Evolutionary conservation across 108 stramenopile genomes (phyloP).

Genomic region (Skeletonema costatum): DNA sequence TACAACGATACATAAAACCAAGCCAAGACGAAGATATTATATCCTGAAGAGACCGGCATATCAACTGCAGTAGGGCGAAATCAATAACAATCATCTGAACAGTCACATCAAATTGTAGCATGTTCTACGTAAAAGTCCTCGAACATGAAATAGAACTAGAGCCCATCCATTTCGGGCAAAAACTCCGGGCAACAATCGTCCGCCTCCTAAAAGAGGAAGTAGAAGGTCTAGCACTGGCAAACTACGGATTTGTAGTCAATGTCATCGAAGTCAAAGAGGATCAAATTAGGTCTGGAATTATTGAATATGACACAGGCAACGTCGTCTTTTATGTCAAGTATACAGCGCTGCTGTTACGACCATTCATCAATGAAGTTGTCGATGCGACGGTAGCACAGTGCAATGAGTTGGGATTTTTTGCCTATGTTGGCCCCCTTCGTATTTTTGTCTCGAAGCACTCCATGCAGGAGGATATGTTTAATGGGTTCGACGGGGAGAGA

Average conservation of each 20-base stretch:
- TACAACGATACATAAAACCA: no score
- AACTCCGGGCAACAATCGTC: conserved; percentile 83
- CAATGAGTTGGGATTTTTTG: conserved; percentile 91
- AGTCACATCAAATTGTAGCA: conserved; percentile 2
- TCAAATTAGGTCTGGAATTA: conserved; percentile 89
- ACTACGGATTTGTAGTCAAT: conserved; percentile 93
- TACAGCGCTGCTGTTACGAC: conserved; percentile 85
- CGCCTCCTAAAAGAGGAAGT: conserved; percentile 89
- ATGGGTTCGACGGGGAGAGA: conserved; percentile 90
- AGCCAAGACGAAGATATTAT: no score
- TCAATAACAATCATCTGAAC: neutral
- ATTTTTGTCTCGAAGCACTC: conserved; percentile 94
- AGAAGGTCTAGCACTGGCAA: conserved; percentile 90
- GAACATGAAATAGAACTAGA: conserved; percentile 88
- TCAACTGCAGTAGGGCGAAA: no score
- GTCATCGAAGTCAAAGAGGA: conserved; percentile 92
- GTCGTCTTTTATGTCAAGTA: conserved; percentile 91
- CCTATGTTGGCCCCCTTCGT: conserved; percentile 88
- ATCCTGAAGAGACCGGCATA: no score
- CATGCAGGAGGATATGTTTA: conserved; percentile 95
- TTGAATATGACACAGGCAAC: conserved; percentile 92
- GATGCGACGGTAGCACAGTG: conserved; percentile 92
- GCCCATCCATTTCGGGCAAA: conserved; percentile 86
- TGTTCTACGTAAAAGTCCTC: conserved; percentile 91
- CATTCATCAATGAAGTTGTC: conserved; percentile 92